Base-by-base conservation (phyloP, 208 protist genomes). In the Porcisia hertigi region DNA sequence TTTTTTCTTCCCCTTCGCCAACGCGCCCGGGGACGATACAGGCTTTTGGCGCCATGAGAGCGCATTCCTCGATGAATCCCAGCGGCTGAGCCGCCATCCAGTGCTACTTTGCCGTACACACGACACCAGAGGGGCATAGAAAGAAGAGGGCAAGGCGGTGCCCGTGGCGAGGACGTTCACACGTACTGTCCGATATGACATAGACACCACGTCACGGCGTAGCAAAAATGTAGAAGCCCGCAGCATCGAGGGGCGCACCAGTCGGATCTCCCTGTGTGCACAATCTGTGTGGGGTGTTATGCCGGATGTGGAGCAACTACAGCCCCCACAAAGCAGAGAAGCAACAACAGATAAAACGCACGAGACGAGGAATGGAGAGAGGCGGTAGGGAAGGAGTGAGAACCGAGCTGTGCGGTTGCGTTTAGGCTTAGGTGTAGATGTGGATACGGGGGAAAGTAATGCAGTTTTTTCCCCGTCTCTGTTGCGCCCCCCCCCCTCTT, bases 11-110 rank as follows among this genome's bases (percentile, higher is more conserved):
- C 8, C 16, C 63, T 67, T 23, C 41, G 41, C 20, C 25, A 43
- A 4, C 11, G 9, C 25, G 3, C 16, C 36, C 7, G 67, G 57
- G 7, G 67, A 60, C 8, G 47, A 55, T 0, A 49, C 49, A 5
- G 3, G 47, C 20, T 4, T 39, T 72, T 72, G 18, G 43, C 67
- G 18, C 67, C 67, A 72, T 58, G 67, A 72, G 47, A 6, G 47
- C 53, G 30, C 20, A 8, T 12, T 45, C 36, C 39, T 72, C 67
- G 30, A 60, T 6, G 49, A 4, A 43, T 43, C 45, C 67, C 67
- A 72, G n/a, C 20, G 34, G 6, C 30, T 30, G 8, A 30, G 39
- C 16, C 11, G 16, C 53, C 45, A 12, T 59, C 6, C 36, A 59
- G 67, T 58, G 23, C 53, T 58, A 18, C 36, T 58, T 14, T 57